phyloP scores from a whole-genome alignment of 805 yeast genomes.

The Lachancea quebecensis region DNA sequence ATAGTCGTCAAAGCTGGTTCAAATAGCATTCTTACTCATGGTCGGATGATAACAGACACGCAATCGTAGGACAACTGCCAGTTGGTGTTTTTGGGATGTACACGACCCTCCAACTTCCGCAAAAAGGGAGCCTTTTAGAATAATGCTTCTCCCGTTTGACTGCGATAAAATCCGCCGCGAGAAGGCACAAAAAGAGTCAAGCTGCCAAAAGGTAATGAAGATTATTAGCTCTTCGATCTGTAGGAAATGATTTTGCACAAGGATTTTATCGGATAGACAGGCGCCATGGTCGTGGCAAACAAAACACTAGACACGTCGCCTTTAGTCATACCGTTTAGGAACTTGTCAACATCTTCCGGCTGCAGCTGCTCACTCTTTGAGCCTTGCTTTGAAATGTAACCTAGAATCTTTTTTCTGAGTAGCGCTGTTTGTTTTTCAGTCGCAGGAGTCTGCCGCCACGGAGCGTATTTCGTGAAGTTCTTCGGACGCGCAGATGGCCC shows the following conservation, averaged over 20 bases:
- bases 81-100: too few relatives aligned
- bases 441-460: slow-evolving; percentile 30
- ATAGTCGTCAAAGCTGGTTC: too few relatives aligned
- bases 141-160: too few relatives aligned
- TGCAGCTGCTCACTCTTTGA: neutral
- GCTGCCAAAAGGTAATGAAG: too few relatives aligned
- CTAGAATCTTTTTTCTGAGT: slow-evolving; percentile 9
- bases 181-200: too few relatives aligned
- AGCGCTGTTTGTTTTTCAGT: slow-evolving; percentile 23
- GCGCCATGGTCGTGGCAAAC: slow-evolving; percentile 26
- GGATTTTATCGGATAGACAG: slow-evolving; percentile 22
- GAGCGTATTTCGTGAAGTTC: slow-evolving; percentile 24
- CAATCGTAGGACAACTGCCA: too few relatives aligned
- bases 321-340: slow-evolving; percentile 13
- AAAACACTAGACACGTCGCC: slow-evolving; percentile 27
- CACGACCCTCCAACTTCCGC: too few relatives aligned
- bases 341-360: slow-evolving; percentile 7
- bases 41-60: too few relatives aligned
- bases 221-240: neutral
- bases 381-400: neutral
- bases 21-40: too few relatives aligned
- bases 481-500: neutral
- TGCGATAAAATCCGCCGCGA: too few relatives aligned
- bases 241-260: slow-evolving; percentile 11
- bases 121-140: too few relatives aligned